These are phyloP conservation scores for Cladosporium sp. DNA, from an alignment of 2,329 filamentous ascomycete genomes.

Conservation along the genomic window DNA sequence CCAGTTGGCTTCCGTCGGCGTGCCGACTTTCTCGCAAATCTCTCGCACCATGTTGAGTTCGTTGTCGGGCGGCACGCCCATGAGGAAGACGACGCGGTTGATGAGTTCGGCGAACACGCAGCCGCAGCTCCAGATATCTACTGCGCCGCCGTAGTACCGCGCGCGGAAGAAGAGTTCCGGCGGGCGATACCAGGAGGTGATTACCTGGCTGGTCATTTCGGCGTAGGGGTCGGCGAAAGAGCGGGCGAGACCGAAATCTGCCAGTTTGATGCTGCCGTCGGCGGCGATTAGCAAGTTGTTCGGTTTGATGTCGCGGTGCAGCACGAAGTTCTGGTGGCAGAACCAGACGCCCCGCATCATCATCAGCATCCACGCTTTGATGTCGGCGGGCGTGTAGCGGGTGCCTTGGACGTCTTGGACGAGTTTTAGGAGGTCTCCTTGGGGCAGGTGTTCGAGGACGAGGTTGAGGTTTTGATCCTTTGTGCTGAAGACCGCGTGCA, in stretches of 20 bases:
- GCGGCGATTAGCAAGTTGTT: constrained; percentile 95
- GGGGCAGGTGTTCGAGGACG: constrained; percentile 86
- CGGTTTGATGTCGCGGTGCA: constrained; percentile 97
- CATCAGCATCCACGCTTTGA: constrained; percentile 99
- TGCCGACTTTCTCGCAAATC: constrained; percentile 81
- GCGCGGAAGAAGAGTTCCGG: constrained; percentile 91
- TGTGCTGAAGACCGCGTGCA: constrained; percentile 88
- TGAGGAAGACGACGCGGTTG: constrained; percentile 72
- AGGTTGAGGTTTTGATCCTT: constrained; percentile 96
- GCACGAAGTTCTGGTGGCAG: constrained; percentile 88
- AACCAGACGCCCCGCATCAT: constrained; percentile 89
- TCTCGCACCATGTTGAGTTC: constrained; percentile 82
- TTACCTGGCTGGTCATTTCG: constrained; percentile 88
- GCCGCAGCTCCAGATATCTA: constrained; percentile 92
- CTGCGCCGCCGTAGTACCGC: constrained; percentile 79
- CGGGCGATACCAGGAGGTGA: constrained; percentile 94
- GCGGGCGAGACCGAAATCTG: constrained; percentile 93
- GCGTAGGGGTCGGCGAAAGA: constrained; percentile 79
- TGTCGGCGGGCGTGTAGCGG: constrained; percentile 79
- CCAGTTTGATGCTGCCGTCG: constrained; percentile 89
- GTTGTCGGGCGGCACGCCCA: constrained; percentile 59
- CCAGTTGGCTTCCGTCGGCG: constrained; percentile 92
- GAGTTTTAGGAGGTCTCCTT: constrained; percentile 92
- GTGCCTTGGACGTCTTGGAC: constrained; percentile 78
- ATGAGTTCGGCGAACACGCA: constrained; percentile 90